phyloP scores from a whole-genome alignment of 768 basidiomycete species.

The Auricularia sp. region DNA sequence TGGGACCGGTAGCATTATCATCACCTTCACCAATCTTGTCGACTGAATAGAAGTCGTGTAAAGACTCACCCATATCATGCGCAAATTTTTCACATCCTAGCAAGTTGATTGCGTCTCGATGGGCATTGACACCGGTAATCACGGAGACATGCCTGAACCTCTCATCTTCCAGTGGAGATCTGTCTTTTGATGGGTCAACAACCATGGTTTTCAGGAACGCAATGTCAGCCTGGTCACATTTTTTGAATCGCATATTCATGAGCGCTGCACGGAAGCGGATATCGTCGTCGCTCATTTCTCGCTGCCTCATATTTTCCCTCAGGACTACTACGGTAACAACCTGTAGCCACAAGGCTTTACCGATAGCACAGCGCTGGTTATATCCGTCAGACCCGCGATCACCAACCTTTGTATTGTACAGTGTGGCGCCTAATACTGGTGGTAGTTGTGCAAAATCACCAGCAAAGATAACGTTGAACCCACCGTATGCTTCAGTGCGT shows the following conservation, averaged over 20 bases:
- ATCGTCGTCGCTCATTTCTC: conserved; percentile 31
- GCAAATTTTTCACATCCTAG: not conserved
- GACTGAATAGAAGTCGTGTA: not conserved
- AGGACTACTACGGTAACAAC: conserved; percentile 7
- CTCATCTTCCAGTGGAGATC: not conserved
- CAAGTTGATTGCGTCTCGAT: not conserved
- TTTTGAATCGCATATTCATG: not conserved
- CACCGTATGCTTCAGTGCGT: conserved; percentile 23
- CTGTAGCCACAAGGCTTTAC: conserved; percentile 34
- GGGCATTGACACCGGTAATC: not conserved
- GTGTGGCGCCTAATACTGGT: conserved; percentile 12
- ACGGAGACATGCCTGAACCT: not conserved
- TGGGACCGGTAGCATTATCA: not conserved
- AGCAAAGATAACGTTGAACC: conserved; percentile 34
- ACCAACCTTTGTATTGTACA: not conserved
- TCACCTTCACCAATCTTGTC: not conserved
- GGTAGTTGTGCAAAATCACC: conserved; percentile 40
- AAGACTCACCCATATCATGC: not conserved
- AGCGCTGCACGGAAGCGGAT: conserved; percentile 27
- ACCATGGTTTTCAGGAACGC: not conserved
- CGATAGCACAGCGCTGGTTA: not conserved
- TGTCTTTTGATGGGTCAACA: not conserved
- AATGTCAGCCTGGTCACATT: not conserved
- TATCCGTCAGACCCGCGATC: not conserved
- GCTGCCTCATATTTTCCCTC: conserved; percentile 5